Base-by-base conservation (phyloP, 805 yeast species). In the Candida oleophila region DNA sequence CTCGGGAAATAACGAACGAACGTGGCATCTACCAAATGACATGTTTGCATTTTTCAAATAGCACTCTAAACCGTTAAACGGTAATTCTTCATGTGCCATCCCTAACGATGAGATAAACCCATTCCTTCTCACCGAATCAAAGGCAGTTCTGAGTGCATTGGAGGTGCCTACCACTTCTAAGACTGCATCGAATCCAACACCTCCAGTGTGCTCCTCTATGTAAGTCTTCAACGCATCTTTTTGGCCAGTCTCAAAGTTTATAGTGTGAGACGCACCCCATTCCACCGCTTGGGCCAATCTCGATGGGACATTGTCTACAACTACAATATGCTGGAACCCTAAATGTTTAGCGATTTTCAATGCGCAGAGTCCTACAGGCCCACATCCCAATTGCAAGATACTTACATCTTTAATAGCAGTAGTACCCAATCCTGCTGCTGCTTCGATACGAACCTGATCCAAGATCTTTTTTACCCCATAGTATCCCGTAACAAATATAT, bases 1-100 rank as follows among this genome's bases (percentile, higher is more conserved):
- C 38, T 80, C 84, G 9, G 64, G 70, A 55, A 77, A 82, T 34
- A 80, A 64, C 2, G 83, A 71, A 71, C 82, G 74, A 3, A 79
- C 79, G 35, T 83, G 85, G 59, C 87, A 82, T 55, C 87, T 61
- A 3, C 87, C 87, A 59, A 82, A 82, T 28, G 82, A 81, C 37
- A 81, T 54, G 9, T 78, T 76, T 46, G 80, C 64, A 50, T 81
- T 78, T 56, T 82, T 82, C 56, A 74, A 57, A 53, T 82, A 82
- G 48, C 83, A 78, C 43, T 82, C 82, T 28, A 80, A 61, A 0
- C 83, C 85, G 41, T 68, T 65, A 55, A 82, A 78, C 3, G 86
- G 85, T 8, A 82, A 56, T 0, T 69, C 71, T 3, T 74, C 83
- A 49, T 80, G 84, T 19, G 80, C 82, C 71, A 81, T 81, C 2